Evolutionary conservation across 2,329 filamentous ascomycete species (phyloP).

Genomic region (Trichoderma simmonsii): DNA sequence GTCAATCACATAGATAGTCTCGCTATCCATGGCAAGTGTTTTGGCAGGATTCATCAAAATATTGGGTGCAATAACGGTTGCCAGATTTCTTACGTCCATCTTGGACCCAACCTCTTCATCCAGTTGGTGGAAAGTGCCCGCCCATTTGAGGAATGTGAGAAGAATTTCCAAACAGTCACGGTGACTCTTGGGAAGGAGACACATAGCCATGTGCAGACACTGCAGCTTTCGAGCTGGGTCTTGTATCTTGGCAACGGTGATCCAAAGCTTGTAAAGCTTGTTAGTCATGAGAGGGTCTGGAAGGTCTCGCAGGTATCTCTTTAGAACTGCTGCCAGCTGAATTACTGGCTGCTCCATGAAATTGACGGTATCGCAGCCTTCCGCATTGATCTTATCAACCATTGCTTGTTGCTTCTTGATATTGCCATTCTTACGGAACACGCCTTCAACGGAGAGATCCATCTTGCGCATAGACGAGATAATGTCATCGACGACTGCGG

Average conservation of each 20-base stretch:
- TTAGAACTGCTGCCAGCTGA: slow-evolving; percentile 87
- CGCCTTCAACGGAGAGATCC: slow-evolving; percentile 97
- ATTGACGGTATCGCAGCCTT: slow-evolving; percentile 81
- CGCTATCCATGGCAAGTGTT: slow-evolving; percentile 68
- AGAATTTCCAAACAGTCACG: slow-evolving; percentile 92
- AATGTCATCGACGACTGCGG: slow-evolving; percentile 91
- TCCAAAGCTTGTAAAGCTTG: slow-evolving; percentile 88
- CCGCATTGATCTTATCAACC: slow-evolving; percentile 79
- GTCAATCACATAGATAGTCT: slow-evolving; percentile 90
- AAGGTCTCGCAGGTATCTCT: slow-evolving; percentile 91
- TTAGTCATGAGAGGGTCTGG: slow-evolving; percentile 93
- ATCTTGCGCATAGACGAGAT: slow-evolving; percentile 95
- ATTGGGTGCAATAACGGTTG: slow-evolving; percentile 96
- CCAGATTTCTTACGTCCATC: slow-evolving; percentile 97
- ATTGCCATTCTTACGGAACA: slow-evolving; percentile 98
- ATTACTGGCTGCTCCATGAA: slow-evolving; percentile 87
- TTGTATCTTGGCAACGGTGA: slow-evolving; percentile 81
- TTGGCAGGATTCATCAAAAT: slow-evolving; percentile 74
- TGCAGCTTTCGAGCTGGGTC: slow-evolving; percentile 80
- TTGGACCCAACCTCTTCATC: slow-evolving; percentile 97
- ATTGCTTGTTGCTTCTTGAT: slow-evolving; percentile 90
- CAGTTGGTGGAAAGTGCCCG: slow-evolving; percentile 92
- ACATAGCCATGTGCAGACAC: slow-evolving; percentile 86
- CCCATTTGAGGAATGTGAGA: slow-evolving; percentile 96
- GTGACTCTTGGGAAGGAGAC: slow-evolving; percentile 86